Evolutionary conservation across 1,139 yeast species (phyloP), one percentile per base, ranked within the genome.

Genomic region (Blastobotrys illinoisensis): DNA sequence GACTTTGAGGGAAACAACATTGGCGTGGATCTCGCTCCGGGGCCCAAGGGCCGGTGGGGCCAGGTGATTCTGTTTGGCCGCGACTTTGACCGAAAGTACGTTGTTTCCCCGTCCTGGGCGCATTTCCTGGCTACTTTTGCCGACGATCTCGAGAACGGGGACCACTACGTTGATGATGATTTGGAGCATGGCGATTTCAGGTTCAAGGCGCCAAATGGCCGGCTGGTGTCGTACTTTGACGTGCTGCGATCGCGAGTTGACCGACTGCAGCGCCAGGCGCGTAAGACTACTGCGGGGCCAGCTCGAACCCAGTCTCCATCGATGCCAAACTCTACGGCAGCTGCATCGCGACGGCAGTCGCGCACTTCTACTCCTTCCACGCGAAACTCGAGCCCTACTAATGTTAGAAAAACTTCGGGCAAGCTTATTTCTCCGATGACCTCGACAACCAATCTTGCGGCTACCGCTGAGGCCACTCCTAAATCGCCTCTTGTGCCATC

Each of bases 1-100:
- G 98, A 91, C 68, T 83, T 82, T 57, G 85, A 87, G 9, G 98
- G 98, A 18, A 91, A 91, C 71, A 89, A 89, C 66, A 83, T 91
- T 53, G 98, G 91, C 50, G 77, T 91, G 13, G 98, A 91, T 70
- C 76, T 91, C 58, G 86, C 93, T 1, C 97, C 97, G 0, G 96
- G 88, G 3, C 75, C 82, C 2, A 71, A 74, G 16, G 96, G 96
- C 32, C 75, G 72, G 47, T 79, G 83, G 75, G 98, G 97, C 14
- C 96, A 90, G 69, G 88, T 88, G 23, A 88, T 91, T 55, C 67
- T 88, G 53, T 90, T 88, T 70, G 97, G 97, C 45, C 80, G 96
- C 64, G 97, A 91, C 57, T 88, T 86, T 66, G 97, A 89, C 70
- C 80, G 86, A 47, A 89, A 89, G 68, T 88, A 79, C 68, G 87